phyloP scores from a whole-genome alignment of 2,329 filamentous ascomycete genomes.

The Drechslera avenae region DNA sequence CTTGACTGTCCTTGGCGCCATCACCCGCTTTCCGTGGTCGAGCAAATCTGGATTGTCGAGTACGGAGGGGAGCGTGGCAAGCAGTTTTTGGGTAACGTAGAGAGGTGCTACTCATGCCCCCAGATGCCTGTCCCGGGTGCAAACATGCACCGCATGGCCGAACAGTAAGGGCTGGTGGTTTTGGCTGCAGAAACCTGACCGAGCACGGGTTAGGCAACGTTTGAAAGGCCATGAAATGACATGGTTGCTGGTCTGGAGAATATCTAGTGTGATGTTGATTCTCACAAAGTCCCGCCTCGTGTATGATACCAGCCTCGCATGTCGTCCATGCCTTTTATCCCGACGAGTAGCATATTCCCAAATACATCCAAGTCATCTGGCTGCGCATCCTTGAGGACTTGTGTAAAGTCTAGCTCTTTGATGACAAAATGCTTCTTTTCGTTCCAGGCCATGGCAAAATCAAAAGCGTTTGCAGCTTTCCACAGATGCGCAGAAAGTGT shows the following conservation, averaged over 20 bases:
- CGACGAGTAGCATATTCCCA: conserved; percentile 35
- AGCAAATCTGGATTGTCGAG: conserved; percentile 12
- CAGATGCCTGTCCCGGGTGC: conserved; percentile 16
- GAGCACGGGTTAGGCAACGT: not conserved
- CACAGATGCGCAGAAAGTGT: conserved; percentile 39
- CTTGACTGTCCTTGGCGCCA: conserved; percentile 20
- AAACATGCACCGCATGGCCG: not conserved
- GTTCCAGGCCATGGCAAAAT: conserved; percentile 42
- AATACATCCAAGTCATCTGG: conserved; percentile 40
- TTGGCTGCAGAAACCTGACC: not conserved
- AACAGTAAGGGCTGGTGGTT: not conserved
- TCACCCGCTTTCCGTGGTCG: conserved; percentile 10
- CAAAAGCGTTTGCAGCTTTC: conserved; percentile 35
- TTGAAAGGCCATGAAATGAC: not conserved
- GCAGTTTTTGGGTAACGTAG: conserved; percentile 5
- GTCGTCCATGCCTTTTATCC: conserved; percentile 36
- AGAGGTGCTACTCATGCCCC: conserved; percentile 4
- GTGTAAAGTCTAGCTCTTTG: conserved; percentile 34
- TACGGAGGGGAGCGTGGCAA: not conserved
- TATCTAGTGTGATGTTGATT: not conserved
- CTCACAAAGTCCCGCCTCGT: conserved; percentile 22
- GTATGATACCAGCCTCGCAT: conserved; percentile 38
- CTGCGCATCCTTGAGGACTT: conserved; percentile 27
- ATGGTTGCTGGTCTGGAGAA: not conserved
- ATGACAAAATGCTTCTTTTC: conserved; percentile 36